Conservation (phyloP, 2,329 filamentous ascomycete genomes). For the Penicillium decumbens region DNA sequence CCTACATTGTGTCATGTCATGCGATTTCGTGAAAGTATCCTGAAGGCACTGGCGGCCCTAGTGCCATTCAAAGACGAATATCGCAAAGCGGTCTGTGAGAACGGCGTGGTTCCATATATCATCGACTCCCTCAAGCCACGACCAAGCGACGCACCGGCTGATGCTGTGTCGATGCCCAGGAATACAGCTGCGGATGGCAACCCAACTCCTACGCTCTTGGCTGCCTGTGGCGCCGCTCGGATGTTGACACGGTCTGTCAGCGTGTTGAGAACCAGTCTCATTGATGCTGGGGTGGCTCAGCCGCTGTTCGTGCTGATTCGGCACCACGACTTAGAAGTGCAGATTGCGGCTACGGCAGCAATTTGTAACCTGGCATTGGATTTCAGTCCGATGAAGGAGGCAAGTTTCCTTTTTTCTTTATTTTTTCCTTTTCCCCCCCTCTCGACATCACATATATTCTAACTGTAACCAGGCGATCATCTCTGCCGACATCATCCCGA, state of each 20-base stretch:
- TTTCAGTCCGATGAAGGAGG: conserved; percentile 85
- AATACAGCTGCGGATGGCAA: conserved; percentile 63
- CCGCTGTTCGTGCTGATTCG: conserved; percentile 72
- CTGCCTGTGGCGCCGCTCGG: conserved; percentile 75
- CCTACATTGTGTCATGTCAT: conserved; percentile 64
- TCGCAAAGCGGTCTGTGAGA: conserved; percentile 73
- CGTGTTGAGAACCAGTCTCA: conserved; percentile 76
- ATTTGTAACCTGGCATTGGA: conserved; percentile 82
- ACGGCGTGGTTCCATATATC: conserved; percentile 74
- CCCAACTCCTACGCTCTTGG: conserved; percentile 70
- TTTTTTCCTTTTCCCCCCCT: background rate
- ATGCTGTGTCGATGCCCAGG: conserved; percentile 26
- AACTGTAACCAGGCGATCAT: conserved; percentile 57
- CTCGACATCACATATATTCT: conserved; percentile 1
- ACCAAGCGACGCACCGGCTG: conserved; percentile 27
- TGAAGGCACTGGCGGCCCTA: conserved; percentile 77
- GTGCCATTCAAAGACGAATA: conserved; percentile 77
- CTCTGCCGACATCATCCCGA: conserved; percentile 67
- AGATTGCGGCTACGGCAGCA: conserved; percentile 77
- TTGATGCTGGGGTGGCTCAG: conserved; percentile 75
- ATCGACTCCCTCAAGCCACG: conserved; percentile 72
- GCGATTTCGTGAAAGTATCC: conserved; percentile 67
- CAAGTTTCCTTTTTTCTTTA: conserved; percentile 43
- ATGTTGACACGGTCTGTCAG: conserved; percentile 81
- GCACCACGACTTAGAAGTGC: conserved; percentile 70